These are phyloP conservation scores for Rhizodiscina lignyota DNA, from an alignment of 495 filamentous ascomycete species.

Conservation along the genomic window DNA sequence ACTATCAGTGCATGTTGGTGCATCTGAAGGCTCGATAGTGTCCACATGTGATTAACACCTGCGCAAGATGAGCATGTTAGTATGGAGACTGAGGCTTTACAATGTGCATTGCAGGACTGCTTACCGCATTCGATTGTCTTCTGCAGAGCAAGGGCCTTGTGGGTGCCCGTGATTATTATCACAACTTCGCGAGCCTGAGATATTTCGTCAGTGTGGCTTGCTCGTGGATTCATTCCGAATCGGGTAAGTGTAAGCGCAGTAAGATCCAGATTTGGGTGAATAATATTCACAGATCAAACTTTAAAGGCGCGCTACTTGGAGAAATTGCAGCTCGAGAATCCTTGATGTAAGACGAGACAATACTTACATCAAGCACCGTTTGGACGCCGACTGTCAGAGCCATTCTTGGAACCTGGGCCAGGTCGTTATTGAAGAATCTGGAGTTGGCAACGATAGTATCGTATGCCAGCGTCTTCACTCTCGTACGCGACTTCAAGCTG, in stretches of 20 bases:
- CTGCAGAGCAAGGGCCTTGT: conserved; percentile 68
- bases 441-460: conserved; percentile 78
- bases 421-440: conserved; percentile 63
- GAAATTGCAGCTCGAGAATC: neutral
- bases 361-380: conserved; percentile 52
- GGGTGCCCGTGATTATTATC: conserved; percentile 62
- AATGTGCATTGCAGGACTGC: too few species aligned
- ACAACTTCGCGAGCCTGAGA: conserved; percentile 58
- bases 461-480: conserved; percentile 75
- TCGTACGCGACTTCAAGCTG: conserved; percentile 57
- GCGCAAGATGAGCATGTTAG: too few species aligned
- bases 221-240: too few species aligned
- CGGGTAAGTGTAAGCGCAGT: too few species aligned
- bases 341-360: neutral
- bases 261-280: too few species aligned
- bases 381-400: conserved; percentile 78
- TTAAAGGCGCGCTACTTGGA: too few species aligned
- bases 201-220: conserved; percentile 2
- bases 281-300: too few species aligned
- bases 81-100: too few species aligned
- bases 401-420: conserved; percentile 61
- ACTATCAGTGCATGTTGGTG: conserved; percentile 68
- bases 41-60: conserved; percentile 83
- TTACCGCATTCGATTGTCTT: conserved; percentile 51
- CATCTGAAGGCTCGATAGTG: conserved; percentile 60